Conservation (phyloP, 2,329 filamentous ascomycete genomes). For the Blastomyces gilchristii region DNA sequence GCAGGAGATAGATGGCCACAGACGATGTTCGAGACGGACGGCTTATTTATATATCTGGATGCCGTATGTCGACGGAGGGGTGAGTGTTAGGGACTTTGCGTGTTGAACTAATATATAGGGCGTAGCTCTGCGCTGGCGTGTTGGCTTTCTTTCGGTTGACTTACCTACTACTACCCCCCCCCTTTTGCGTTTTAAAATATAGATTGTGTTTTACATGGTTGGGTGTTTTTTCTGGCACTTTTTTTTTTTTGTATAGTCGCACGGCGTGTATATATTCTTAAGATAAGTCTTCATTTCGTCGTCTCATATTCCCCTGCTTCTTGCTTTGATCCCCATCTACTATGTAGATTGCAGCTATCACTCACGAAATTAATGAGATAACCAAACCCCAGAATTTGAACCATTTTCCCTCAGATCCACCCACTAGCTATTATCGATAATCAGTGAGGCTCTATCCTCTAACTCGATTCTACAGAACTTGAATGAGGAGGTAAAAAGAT, state of each 20-base stretch:
- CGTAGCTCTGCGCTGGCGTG: not conserved
- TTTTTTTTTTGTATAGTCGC: not conserved
- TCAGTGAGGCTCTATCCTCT: not conserved
- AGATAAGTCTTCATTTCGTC: not conserved
- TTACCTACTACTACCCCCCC: not conserved
- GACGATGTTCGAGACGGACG: not conserved
- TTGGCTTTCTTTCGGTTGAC: not conserved
- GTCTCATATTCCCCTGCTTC: not conserved
- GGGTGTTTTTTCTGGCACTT: not conserved
- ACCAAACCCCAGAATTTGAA: no score
- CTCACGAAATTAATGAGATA: no score
- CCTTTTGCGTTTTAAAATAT: not conserved
- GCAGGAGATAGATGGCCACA: not conserved
- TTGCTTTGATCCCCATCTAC: no score
- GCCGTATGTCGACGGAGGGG: no score
- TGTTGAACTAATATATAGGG: not conserved
- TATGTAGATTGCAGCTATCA: no score
- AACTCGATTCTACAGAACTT: not conserved
- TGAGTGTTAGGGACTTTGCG: no score
- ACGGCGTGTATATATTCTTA: not conserved
- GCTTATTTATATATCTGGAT: not conserved
- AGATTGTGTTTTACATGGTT: not conserved
- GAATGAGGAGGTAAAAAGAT: not conserved
- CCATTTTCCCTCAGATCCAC: no score
- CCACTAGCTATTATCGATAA: no score